phyloP scores from a whole-genome alignment of 345 rosid species.

The Eucalyptus cladocalyx region DNA sequence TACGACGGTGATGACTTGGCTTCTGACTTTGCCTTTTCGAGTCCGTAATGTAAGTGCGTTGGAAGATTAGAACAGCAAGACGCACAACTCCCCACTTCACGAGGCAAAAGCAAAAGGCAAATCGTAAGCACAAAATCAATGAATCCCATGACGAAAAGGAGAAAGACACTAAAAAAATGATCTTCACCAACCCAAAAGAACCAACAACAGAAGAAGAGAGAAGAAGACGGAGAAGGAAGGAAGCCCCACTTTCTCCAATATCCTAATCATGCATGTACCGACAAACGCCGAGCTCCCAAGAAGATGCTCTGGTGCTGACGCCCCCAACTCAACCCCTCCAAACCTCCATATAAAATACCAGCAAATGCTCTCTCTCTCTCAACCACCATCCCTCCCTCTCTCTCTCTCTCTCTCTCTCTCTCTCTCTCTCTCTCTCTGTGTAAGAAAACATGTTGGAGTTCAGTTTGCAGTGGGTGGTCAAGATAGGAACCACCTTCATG shows the following conservation, averaged over 20 bases:
- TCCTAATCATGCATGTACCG: not conserved
- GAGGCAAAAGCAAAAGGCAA: not conserved
- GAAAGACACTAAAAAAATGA: not conserved
- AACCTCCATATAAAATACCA: not conserved
- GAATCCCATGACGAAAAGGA: not conserved
- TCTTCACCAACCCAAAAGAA: not conserved
- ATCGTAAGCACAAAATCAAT: not conserved
- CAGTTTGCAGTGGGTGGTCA: not conserved
- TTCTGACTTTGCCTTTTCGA: not conserved
- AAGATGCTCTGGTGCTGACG: not conserved
- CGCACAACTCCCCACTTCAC: not conserved
- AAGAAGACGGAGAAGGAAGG: not conserved
- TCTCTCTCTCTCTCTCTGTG: not conserved
- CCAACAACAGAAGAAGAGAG: not conserved
- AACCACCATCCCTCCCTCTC: not conserved
- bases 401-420: not conserved
- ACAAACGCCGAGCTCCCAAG: not conserved
- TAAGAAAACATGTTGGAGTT: not conserved
- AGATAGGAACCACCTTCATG: not conserved
- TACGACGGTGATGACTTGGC: not conserved
- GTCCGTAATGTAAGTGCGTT: not conserved
- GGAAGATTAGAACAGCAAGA: not conserved
- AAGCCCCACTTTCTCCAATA: not conserved
- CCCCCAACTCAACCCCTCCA: not conserved
- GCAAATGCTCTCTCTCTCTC: not conserved